These are phyloP conservation scores for Pisolithus marmoratus DNA, from an alignment of 768 basidiomycete species.

Conservation along the genomic window DNA sequence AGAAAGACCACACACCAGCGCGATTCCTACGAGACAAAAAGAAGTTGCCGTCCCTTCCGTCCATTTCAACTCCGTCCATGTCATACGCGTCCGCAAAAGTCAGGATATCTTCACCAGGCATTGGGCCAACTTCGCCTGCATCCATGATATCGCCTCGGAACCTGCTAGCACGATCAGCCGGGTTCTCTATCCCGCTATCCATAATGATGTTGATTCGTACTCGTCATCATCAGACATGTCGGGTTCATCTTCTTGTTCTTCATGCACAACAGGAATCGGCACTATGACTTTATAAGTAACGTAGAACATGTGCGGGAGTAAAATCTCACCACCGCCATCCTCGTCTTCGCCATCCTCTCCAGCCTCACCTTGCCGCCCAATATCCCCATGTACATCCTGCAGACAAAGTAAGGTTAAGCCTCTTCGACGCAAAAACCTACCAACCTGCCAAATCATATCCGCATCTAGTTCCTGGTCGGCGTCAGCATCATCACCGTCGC, in stretches of 20 bases:
- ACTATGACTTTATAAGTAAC: conserved; percentile 22
- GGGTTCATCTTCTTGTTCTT: conserved; percentile 55
- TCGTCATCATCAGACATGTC: conserved; percentile 69
- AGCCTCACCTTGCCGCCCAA: conserved; percentile 54
- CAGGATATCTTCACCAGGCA: conserved; percentile 44
- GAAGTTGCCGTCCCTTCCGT: conserved; percentile 33
- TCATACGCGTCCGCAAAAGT: conserved; percentile 50
- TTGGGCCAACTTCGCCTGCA: conserved; percentile 25
- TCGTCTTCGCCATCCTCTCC: conserved; percentile 47
- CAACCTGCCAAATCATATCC: conserved; percentile 56
- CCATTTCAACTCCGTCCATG: conserved; percentile 39
- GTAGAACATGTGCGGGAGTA: neutral
- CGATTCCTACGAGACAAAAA: conserved; percentile 55
- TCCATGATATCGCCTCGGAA: conserved; percentile 37
- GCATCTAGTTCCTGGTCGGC: conserved; percentile 44
- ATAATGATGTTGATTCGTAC: conserved; percentile 30
- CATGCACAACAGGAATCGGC: conserved; percentile 55
- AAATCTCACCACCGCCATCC: conserved; percentile 16
- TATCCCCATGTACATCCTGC: conserved; percentile 52
- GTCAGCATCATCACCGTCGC: conserved; percentile 46
- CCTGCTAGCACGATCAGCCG: conserved; percentile 24
- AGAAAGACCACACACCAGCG: conserved; percentile 5
- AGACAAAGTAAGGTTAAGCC: conserved; percentile 10
- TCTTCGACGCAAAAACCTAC: conserved; percentile 9
- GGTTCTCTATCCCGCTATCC: neutral